Conservation (phyloP, 768 basidiomycete species). For the Leccinum broughii region DNA sequence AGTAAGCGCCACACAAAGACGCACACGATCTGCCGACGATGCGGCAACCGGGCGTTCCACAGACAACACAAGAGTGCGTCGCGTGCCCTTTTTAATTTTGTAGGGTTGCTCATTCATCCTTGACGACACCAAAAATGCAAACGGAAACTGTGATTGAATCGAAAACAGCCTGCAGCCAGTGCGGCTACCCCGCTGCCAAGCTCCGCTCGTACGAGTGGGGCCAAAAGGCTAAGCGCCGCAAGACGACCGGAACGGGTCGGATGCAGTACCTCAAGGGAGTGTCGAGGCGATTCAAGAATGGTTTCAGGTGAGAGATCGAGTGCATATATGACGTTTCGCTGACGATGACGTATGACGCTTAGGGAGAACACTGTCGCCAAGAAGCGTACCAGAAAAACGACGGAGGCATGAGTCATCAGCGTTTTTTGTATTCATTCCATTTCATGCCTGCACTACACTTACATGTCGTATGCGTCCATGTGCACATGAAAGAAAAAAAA, state of each 20-base stretch:
- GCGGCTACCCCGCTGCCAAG: slow-evolving; percentile 96
- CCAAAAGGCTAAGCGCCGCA: slow-evolving; percentile 98
- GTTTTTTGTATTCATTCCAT: background rate
- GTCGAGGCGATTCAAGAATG: slow-evolving; percentile 96
- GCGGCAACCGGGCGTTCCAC: slow-evolving; percentile 95
- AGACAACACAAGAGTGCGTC: slow-evolving; percentile 94
- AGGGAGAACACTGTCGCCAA: slow-evolving; percentile 92
- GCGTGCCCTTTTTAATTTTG: rapidly evolving
- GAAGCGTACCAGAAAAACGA: slow-evolving; percentile 68
- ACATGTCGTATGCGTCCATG: slow-evolving; percentile 10
- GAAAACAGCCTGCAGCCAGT: slow-evolving; percentile 81
- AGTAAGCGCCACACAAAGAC: slow-evolving; percentile 98
- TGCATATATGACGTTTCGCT: background rate
- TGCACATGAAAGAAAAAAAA: background rate
- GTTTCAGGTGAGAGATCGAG: slow-evolving; percentile 67
- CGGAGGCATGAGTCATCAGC: slow-evolving; percentile 42
- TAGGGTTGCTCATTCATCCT: background rate
- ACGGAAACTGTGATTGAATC: background rate
- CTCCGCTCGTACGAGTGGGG: slow-evolving; percentile 98
- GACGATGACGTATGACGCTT: background rate
- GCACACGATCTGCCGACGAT: slow-evolving; percentile 96
- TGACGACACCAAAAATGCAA: background rate
- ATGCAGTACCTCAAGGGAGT: slow-evolving; percentile 91
- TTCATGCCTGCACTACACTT: background rate
- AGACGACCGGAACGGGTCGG: slow-evolving; percentile 97